Evolutionary conservation across 352 stramenopile species (phyloP).

Genomic region (Phytophthora podocarpi): DNA sequence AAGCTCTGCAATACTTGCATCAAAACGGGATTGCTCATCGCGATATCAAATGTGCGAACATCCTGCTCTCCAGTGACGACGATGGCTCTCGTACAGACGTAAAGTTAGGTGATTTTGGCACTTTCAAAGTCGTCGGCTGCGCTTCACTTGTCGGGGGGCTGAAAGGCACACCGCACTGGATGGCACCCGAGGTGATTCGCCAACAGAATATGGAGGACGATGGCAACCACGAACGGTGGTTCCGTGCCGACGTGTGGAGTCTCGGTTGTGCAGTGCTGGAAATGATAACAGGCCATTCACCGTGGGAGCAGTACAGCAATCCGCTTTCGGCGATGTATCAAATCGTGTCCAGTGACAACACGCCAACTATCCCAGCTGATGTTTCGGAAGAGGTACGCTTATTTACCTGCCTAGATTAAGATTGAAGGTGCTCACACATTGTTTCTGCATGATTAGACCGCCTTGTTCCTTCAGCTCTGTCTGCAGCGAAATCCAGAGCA

Average conservation of each 20-base stretch:
- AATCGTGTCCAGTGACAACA: slow-evolving; percentile 79
- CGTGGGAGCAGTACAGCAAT: slow-evolving; percentile 90
- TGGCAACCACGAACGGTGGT: slow-evolving; percentile 65
- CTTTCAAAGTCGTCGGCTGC: slow-evolving; percentile 74
- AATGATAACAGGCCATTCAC: slow-evolving; percentile 92
- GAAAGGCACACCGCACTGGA: slow-evolving; percentile 92
- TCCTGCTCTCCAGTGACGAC: slow-evolving; percentile 65
- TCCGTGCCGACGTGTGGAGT: slow-evolving; percentile 93
- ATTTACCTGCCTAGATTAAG: not conserved
- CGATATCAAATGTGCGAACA: slow-evolving; percentile 91
- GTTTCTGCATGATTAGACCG: slow-evolving; percentile 35
- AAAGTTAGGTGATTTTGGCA: slow-evolving; percentile 83
- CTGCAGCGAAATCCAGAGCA: slow-evolving; percentile 71
- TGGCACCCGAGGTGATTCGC: slow-evolving; percentile 90
- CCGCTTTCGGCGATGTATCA: slow-evolving; percentile 92
- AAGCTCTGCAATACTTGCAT: slow-evolving; percentile 86
- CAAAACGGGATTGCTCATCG: slow-evolving; percentile 88
- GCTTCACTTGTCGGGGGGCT: slow-evolving; percentile 75
- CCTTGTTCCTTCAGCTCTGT: slow-evolving; percentile 62
- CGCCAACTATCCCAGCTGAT: slow-evolving; percentile 60
- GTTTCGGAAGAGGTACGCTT: slow-evolving; percentile 55
- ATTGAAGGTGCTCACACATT: not conserved
- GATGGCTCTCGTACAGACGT: slow-evolving; percentile 33
- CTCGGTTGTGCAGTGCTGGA: slow-evolving; percentile 92
- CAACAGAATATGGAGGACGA: slow-evolving; percentile 20